A percentile compares a stretch with the other conserved stretches of the same genome.
These are phyloP conservation scores for Saccharomyces hybrid DNA, from an alignment of 1,139 yeast species.

Conservation along the genomic window DNA sequence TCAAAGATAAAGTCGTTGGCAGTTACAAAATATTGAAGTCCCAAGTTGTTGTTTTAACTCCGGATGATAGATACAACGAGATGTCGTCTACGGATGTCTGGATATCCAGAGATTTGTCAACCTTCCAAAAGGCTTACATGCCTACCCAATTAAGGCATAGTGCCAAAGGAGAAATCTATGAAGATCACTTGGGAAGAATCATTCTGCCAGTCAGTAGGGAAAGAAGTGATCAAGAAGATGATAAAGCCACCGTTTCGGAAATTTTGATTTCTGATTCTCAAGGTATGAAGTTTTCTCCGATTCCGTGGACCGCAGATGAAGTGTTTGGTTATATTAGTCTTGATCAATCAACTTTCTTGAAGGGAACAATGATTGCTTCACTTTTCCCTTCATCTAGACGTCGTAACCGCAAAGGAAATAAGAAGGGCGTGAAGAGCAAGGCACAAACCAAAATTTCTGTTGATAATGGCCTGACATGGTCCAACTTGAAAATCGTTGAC, in stretches of 20 bases:
- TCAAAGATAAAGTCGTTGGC: conserved; percentile 5
- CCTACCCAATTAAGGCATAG: conserved; percentile 22
- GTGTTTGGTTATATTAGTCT: conserved; percentile 7
- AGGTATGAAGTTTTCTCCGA: conserved; percentile 22
- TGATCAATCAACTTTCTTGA: conserved; percentile 7
- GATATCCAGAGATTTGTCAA: conserved; percentile 23
- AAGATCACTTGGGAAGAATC: conserved; percentile 21
- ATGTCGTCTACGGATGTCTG: conserved; percentile 20
- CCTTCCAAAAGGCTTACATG: conserved; percentile 20
- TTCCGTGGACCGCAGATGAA: conserved; percentile 10
- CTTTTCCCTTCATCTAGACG: background rate
- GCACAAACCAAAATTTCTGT: conserved; percentile 43
- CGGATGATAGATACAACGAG: conserved; percentile 22
- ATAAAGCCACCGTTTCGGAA: conserved; percentile 7
- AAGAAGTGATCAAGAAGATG: conserved; percentile 3
- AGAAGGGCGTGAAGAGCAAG: background rate
- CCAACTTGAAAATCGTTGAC: conserved; percentile 40
- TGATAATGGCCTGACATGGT: conserved; percentile 65
- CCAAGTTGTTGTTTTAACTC: conserved; percentile 18
- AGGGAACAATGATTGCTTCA: conserved; percentile 16
- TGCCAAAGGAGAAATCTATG: background rate
- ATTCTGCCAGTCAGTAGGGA: conserved; percentile 11
- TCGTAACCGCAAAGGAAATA: background rate
- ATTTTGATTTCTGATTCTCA: conserved; percentile 25
- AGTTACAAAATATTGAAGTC: conserved; percentile 13